These are phyloP conservation scores for Bryoerythrophyllum caledonicum DNA, from an alignment of 225 moss, liverwort and hornwort genomes.

Conservation along the genomic window DNA sequence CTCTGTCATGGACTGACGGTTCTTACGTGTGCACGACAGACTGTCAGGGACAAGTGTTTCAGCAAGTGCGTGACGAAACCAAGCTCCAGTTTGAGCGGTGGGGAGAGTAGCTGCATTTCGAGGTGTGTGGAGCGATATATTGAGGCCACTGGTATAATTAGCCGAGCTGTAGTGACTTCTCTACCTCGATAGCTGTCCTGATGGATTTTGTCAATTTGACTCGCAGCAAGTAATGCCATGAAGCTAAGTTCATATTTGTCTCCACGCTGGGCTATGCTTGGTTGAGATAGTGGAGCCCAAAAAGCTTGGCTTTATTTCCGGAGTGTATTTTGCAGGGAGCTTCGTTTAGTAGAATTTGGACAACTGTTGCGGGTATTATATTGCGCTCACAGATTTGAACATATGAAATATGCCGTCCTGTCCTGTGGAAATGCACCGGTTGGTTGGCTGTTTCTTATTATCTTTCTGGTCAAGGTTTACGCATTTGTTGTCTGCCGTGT, in stretches of 20 bases:
- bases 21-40: slow-evolving; percentile 49
- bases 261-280: background rate
- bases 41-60: slow-evolving; percentile 96
- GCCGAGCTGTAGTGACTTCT: slow-evolving; percentile 84
- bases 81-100: slow-evolving; percentile 81
- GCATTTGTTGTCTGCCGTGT: background rate
- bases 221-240: slow-evolving; percentile 2
- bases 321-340: slow-evolving; percentile 11
- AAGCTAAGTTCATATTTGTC: slow-evolving; percentile 12
- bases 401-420: background rate
- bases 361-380: background rate
- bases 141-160: slow-evolving; percentile 95
- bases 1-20: slow-evolving; percentile 19
- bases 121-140: slow-evolving; percentile 99
- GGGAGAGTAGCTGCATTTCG: slow-evolving; percentile 94
- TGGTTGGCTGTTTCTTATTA: slow-evolving; percentile 2
- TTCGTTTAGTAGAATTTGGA: slow-evolving; percentile 8
- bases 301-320: background rate
- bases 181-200: slow-evolving; percentile 63
- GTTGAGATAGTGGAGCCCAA: slow-evolving; percentile 1
- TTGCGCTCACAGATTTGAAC: slow-evolving; percentile 6
- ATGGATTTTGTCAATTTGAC: background rate
- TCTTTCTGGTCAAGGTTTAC: background rate
- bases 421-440: background rate
- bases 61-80: slow-evolving; percentile 89